Base-by-base conservation (phyloP, 106 monocot genomes). In the Triglochin maritima region DNA sequence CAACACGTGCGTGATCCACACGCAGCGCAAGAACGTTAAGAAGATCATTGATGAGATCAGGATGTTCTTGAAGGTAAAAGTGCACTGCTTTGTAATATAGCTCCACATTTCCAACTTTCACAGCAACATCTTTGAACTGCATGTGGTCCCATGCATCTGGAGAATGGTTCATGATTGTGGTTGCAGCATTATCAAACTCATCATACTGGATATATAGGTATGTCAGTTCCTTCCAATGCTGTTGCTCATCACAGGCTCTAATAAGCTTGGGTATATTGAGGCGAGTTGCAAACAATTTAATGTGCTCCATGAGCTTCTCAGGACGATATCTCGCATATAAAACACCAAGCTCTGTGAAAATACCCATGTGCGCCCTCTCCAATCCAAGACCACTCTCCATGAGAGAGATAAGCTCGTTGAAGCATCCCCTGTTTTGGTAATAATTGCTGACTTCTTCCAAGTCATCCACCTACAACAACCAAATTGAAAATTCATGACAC, bases 101-200 rank as follows among this genome's bases (percentile, higher is more conserved):
- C 71, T 96, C 96, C 47, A 96, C 96, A 73, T 88, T 96, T 54
- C 88, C 96, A 72, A 91, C 90, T 77, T 96, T 96, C 16, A 85
- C 85, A 16, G 68, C 60, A 69, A 96, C 90, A 80, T 96, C 95
- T 61, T 96, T 96, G 70, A 96, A 96, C 74, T 96, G 95, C 95
- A 96, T 96, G 72, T 96, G 95, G 70, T 96, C 95, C 95, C 95
- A 96, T 67, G 95, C 90, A 76, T 96, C 95, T 46, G 95, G 95
- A 47, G 95, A 96, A 76, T 96, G 95, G 67, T 96, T 96, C 95
- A 96, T 96, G 42, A 96, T 90, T 75, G 95, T 96, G 12, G 85
- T 90, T 2, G 95, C 90, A 48, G 95, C 95, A 82, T 96, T 96
- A 76, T 96, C 95, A 66, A 90, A 96, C 62, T 96, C 95, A 74